phyloP scores from a whole-genome alignment of 2,329 filamentous ascomycete species.

The Fusarium palustre region DNA sequence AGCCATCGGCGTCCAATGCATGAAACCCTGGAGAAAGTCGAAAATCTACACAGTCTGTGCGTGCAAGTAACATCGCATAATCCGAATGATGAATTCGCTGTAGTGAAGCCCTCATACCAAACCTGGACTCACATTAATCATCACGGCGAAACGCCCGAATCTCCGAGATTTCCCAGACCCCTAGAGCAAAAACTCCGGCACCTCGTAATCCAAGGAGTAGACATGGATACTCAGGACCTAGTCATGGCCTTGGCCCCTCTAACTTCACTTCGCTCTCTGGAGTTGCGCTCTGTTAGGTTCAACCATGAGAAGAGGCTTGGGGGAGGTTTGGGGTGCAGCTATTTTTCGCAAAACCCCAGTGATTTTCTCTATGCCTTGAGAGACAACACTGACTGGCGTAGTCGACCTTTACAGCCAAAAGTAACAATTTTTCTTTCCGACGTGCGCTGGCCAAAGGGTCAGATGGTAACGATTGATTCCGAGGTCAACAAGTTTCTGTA shows the following conservation, averaged over 20 bases:
- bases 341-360: too few species aligned
- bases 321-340: too few species aligned
- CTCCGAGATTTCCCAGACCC: neutral
- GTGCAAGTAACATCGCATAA: too few species aligned
- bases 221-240: constrained; percentile 45
- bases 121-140: too few species aligned
- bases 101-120: too few species aligned
- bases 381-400: neutral
- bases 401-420: neutral
- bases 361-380: neutral
- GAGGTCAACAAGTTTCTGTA: neutral
- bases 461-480: neutral
- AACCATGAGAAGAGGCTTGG: too few species aligned
- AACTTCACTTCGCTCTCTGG: constrained; percentile 43
- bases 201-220: constrained; percentile 48
- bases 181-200: constrained; percentile 41
- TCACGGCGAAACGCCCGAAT: too few species aligned
- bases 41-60: neutral
- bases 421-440: rapidly evolving
- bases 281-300: constrained; percentile 46
- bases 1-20: rapidly evolving
- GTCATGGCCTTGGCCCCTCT: constrained; percentile 41
- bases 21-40: neutral
- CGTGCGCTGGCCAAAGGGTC: rapidly evolving
- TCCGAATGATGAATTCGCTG: too few species aligned